phyloP scores from a whole-genome alignment of 1,139 yeast species.

The Trichomonascaceae sp. region DNA sequence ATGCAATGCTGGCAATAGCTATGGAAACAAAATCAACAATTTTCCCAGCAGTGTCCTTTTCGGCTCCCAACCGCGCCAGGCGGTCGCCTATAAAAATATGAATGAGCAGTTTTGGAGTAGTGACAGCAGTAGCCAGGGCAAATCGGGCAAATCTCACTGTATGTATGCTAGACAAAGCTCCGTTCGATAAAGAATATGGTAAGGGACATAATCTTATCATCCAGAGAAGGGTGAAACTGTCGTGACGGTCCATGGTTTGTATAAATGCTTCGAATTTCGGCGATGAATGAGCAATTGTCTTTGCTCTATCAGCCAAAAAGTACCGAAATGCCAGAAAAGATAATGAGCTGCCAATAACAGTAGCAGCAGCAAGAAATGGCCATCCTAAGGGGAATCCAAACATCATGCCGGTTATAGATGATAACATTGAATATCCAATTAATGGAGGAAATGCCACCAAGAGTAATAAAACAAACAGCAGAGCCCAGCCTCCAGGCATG shows the following conservation, averaged over 20 bases:
- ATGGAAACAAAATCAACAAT: slow-evolving; percentile 62
- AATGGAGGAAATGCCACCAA: slow-evolving; percentile 77
- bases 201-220: slow-evolving; percentile 82
- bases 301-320: slow-evolving; percentile 53
- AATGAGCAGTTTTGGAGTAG: slow-evolving; percentile 75
- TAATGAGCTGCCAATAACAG: slow-evolving; percentile 65
- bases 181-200: slow-evolving; percentile 88
- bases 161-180: slow-evolving; percentile 84
- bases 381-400: slow-evolving; percentile 82
- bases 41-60: slow-evolving; percentile 47
- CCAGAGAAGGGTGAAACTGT: slow-evolving; percentile 59
- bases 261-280: slow-evolving; percentile 70
- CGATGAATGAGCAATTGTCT: slow-evolving; percentile 44
- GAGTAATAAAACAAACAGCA: slow-evolving; percentile 47
- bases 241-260: slow-evolving; percentile 55
- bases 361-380: slow-evolving; percentile 63
- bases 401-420: slow-evolving; percentile 70
- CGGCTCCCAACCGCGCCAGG: slow-evolving; percentile 58
- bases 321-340: slow-evolving; percentile 67
- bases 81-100: slow-evolving; percentile 79
- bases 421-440: slow-evolving; percentile 70
- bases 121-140: slow-evolving; percentile 61
- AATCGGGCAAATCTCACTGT: slow-evolving; percentile 59
- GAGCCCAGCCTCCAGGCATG: slow-evolving; percentile 45
- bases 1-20: slow-evolving; percentile 49